Evolutionary conservation across 2,329 filamentous ascomycete species (phyloP).

Genomic region (Clonostachys rosea): DNA sequence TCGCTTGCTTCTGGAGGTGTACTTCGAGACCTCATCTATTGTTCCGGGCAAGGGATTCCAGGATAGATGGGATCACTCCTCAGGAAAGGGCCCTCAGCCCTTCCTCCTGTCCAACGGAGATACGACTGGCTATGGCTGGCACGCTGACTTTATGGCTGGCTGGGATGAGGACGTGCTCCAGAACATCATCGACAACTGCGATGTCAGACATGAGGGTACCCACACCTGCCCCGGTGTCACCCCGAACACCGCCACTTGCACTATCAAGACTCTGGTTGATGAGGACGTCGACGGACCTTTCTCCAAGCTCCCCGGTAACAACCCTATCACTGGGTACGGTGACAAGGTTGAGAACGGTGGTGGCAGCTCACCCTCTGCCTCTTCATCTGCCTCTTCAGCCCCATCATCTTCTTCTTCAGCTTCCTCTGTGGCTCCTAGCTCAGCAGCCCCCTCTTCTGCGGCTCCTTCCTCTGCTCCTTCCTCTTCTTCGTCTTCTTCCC

Average conservation of each 20-base stretch:
- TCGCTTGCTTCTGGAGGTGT: conserved; percentile 54
- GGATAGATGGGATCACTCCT: conserved; percentile 41
- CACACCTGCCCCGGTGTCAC: conserved; percentile 56
- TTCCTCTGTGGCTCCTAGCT: background rate
- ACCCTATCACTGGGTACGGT: conserved; percentile 43
- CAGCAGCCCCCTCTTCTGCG: background rate
- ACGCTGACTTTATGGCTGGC: conserved; percentile 69
- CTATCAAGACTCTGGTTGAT: conserved; percentile 38
- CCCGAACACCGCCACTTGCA: conserved; percentile 47
- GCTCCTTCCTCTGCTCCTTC: background rate
- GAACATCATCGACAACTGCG: conserved; percentile 63
- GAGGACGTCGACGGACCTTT: conserved; percentile 39
- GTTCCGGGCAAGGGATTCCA: conserved; percentile 22
- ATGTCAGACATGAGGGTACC: conserved; percentile 54
- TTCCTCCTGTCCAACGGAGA: conserved; percentile 70
- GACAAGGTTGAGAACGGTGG: conserved; percentile 26
- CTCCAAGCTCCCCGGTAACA: conserved; percentile 50
- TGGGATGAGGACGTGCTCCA: conserved; percentile 65
- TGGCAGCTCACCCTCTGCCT: conserved; percentile 2
- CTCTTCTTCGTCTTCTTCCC: background rate
- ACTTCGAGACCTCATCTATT: conserved; percentile 49
- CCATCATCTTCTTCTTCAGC: background rate
- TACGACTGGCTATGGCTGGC: conserved; percentile 63
- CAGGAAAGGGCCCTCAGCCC: conserved; percentile 49
- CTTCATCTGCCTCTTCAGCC: background rate